Percentiles rank a stretch among this genome's conserved stretches.
Conservation (phyloP, 352 stramenopile genomes). For the Globisporangium radiosum region DNA sequence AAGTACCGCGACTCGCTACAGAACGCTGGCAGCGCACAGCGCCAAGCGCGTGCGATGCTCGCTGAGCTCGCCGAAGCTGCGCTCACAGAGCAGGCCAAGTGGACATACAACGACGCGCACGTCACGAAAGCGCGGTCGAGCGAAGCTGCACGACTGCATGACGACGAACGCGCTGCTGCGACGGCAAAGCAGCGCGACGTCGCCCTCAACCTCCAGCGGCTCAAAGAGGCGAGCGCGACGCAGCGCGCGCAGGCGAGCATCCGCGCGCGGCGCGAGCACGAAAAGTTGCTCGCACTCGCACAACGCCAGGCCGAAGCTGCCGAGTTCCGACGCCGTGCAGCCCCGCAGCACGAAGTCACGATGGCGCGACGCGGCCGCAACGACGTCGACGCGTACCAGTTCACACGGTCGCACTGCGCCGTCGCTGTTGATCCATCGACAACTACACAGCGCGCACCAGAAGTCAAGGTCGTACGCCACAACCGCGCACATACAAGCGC, state of each 20-base stretch:
- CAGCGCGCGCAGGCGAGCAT: constrained; percentile 39
- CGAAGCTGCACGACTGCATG: constrained; percentile 23
- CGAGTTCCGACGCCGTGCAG: constrained; percentile 17
- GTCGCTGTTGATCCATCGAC: not conserved
- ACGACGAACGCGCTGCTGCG: constrained; percentile 19
- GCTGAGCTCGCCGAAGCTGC: constrained; percentile 45
- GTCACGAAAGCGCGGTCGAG: constrained; percentile 24
- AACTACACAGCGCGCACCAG: not conserved
- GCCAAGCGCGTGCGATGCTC: constrained; percentile 48
- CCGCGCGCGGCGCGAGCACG: constrained; percentile 28
- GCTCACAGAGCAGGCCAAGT: constrained; percentile 48
- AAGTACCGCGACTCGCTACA: constrained; percentile 58
- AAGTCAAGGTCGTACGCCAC: constrained; percentile 51
- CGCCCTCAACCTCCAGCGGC: constrained; percentile 36
- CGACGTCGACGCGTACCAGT: constrained; percentile 47
- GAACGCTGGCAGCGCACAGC: constrained; percentile 53
- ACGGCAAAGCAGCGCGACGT: constrained; percentile 25
- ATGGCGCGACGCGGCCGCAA: constrained; percentile 25
- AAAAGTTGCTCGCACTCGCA: constrained; percentile 20
- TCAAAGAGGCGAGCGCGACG: constrained; percentile 29
- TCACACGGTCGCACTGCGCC: constrained; percentile 45
- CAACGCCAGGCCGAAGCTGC: constrained; percentile 24
- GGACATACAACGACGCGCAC: constrained; percentile 30
- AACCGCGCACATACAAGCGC: constrained; percentile 31
- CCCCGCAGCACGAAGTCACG: constrained; percentile 35